These are phyloP conservation scores for Kodamaea leandrae DNA, from an alignment of 805 yeast genomes.

Conservation along the genomic window DNA sequence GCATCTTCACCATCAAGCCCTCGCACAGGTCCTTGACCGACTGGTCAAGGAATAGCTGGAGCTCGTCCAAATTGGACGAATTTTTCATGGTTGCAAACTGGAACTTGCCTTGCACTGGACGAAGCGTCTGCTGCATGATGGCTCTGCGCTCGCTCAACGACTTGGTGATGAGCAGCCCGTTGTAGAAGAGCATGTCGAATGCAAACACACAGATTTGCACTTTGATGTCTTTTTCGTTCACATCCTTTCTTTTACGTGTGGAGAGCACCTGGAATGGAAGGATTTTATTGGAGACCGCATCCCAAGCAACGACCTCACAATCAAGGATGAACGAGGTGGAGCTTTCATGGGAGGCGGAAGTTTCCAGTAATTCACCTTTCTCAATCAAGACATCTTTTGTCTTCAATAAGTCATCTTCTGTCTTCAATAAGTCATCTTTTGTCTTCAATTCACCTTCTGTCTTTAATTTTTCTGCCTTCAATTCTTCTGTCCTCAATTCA, in stretches of 20 bases:
- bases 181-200: conserved; percentile 76
- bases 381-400: too few relatives aligned
- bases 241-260: conserved; percentile 93
- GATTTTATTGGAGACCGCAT: conserved; percentile 68
- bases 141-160: conserved; percentile 71
- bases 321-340: conserved; percentile 61
- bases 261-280: conserved; percentile 91
- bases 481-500: not conserved
- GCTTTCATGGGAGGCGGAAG: not conserved
- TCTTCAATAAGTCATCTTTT: too few relatives aligned
- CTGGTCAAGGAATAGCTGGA: conserved; percentile 82
- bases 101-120: conserved; percentile 70
- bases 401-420: too few relatives aligned
- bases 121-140: conserved; percentile 54
- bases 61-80: conserved; percentile 66
- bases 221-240: conserved; percentile 79
- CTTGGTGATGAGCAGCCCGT: conserved; percentile 65
- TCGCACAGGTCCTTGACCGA: conserved; percentile 89
- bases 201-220: conserved; percentile 92
- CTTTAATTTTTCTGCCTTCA: not conserved
- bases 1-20: conserved; percentile 91
- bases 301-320: conserved; percentile 99
- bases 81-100: conserved; percentile 74
- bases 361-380: too few relatives aligned
- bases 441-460: not conserved